These are phyloP conservation scores for Ceratocystis cubensis DNA, from an alignment of 2,329 filamentous ascomycete genomes.

Conservation along the genomic window DNA sequence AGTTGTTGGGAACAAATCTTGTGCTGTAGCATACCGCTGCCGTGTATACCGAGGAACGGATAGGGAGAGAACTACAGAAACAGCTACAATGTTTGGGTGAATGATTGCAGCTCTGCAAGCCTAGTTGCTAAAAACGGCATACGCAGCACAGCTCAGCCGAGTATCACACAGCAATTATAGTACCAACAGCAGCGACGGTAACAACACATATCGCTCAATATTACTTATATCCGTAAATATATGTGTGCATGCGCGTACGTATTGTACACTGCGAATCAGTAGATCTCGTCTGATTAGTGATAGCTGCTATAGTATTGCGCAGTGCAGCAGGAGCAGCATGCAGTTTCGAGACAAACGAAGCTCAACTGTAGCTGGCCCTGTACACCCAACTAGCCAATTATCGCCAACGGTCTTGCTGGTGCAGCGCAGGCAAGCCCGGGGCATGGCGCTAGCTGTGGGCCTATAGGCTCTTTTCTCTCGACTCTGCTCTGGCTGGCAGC, in stretches of 20 bases:
- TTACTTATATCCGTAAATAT: not conserved
- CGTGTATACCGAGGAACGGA: not conserved
- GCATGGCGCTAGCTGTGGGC: not conserved
- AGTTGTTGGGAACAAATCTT: not conserved
- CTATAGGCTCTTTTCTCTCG: not conserved
- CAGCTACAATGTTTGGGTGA: not conserved
- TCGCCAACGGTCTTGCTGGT: not conserved
- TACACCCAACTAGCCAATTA: not conserved
- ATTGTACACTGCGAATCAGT: not conserved
- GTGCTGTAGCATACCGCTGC: not conserved
- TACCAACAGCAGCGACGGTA: no score
- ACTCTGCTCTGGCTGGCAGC: not conserved
- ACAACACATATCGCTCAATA: not conserved
- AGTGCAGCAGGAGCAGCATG: not conserved
- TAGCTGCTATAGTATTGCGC: not conserved
- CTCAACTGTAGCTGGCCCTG: not conserved
- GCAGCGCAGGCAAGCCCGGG: not conserved
- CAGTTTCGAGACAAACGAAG: not conserved
- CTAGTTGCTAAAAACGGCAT: not conserved
- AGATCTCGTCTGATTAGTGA: constrained; percentile 2
- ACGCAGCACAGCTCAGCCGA: not conserved
- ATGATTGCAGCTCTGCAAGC: not conserved
- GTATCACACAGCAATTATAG: not conserved
- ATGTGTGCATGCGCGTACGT: not conserved
- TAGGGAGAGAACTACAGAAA: not conserved